Conservation (phyloP, 495 filamentous ascomycete genomes). For the Aspergillus coremiiformis region DNA sequence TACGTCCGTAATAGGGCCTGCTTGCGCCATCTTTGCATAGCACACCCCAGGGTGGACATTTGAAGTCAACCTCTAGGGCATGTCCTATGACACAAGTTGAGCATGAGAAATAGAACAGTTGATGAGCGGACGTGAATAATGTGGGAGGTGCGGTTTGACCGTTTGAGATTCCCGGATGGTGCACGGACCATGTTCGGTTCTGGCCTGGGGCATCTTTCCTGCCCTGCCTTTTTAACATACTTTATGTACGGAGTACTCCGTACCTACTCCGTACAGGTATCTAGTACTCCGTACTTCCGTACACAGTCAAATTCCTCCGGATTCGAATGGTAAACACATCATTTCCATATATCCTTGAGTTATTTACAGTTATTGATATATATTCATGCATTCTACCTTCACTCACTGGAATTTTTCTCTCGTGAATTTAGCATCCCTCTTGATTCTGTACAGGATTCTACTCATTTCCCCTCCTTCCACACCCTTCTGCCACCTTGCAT, state of each 20-base stretch:
- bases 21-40: slow-evolving; percentile 43
- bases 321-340: neutral
- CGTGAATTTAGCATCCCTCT: too few species aligned
- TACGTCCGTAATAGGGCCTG: slow-evolving; percentile 41
- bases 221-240: neutral
- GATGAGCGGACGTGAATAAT: slow-evolving; percentile 9
- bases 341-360: neutral
- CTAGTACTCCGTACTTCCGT: neutral
- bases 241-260: neutral
- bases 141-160: slow-evolving; percentile 13
- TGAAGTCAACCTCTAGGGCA: slow-evolving; percentile 35
- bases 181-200: slow-evolving; percentile 12
- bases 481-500: neutral
- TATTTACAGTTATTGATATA: neutral
- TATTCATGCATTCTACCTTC: neutral
- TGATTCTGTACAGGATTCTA: neutral
- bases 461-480: neutral
- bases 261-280: neutral
- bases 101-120: slow-evolving; percentile 25
- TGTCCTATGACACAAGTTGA: slow-evolving; percentile 22
- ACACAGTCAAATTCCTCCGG: neutral
- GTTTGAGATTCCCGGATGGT: slow-evolving; percentile 5
- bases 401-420: neutral
- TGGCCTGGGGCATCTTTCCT: slow-evolving; percentile 9
- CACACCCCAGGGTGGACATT: slow-evolving; percentile 41